Evolutionary conservation across 176 grass and related monocot species (phyloP).

Genomic region (Echinochloa phyllopogon): DNA sequence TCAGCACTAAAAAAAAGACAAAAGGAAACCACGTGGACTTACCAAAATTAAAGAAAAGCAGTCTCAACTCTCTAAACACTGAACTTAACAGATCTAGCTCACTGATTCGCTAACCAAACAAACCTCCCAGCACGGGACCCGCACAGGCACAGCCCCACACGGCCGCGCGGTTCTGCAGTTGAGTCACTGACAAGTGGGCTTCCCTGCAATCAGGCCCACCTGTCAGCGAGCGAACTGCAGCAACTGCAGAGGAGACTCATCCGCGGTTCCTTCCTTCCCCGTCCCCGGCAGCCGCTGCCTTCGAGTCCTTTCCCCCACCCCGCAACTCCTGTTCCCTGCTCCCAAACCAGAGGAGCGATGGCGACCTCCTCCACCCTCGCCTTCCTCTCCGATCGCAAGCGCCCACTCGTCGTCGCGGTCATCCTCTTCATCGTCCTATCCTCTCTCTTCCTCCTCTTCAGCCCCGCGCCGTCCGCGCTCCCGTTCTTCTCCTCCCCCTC

Average conservation of each 20-base stretch:
- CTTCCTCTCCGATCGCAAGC: slow-evolving; percentile 59
- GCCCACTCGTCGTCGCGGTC: slow-evolving; percentile 46
- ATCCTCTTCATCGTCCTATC: slow-evolving; percentile 52
- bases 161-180: neutral
- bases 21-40: too few species aligned
- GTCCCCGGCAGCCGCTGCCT: slow-evolving; percentile 31
- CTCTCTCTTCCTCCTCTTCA: slow-evolving; percentile 54
- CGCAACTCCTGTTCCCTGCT: neutral
- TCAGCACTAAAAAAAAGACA: too few species aligned
- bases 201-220: too few species aligned
- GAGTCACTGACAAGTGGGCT: too few species aligned
- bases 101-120: slow-evolving; percentile 12
- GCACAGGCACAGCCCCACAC: neutral
- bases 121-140: neutral
- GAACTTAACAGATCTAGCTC: neutral
- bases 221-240: too few species aligned
- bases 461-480: slow-evolving; percentile 30
- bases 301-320: neutral
- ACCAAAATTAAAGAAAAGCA: too few species aligned
- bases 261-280: slow-evolving; percentile 31
- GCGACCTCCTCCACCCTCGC: slow-evolving; percentile 51
- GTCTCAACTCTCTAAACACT: neutral
- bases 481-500: slow-evolving; percentile 40
- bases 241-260: too few species aligned
- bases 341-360: slow-evolving; percentile 33